These are phyloP conservation scores for Heliamphora pulchella DNA, from an alignment of 179 eudicot species.

Conservation along the genomic window DNA sequence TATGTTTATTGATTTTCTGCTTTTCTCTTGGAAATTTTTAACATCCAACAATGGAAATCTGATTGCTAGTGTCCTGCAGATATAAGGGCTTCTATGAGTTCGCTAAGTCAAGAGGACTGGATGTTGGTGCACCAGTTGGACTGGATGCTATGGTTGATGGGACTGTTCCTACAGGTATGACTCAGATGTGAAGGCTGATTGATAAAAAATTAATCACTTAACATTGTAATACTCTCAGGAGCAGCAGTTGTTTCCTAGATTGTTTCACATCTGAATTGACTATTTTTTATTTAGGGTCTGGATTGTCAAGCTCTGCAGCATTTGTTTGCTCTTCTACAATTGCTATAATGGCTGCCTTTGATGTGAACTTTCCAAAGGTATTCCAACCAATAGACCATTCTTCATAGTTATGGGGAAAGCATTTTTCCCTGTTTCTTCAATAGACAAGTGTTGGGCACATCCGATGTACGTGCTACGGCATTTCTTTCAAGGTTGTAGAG, in stretches of 20 bases:
- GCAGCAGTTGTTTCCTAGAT: background rate
- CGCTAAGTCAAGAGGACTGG: constrained; percentile 64
- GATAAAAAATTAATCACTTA: background rate
- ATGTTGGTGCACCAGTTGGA: constrained; percentile 73
- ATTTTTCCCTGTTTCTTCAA: background rate
- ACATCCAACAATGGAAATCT: background rate
- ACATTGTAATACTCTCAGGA: background rate
- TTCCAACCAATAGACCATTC: background rate
- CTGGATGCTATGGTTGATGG: constrained; percentile 92
- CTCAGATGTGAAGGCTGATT: background rate
- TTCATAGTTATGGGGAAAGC: background rate
- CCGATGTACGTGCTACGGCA: too few species aligned
- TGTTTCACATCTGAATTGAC: constrained; percentile 10
- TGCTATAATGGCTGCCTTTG: constrained; percentile 83
- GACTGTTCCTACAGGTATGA: constrained; percentile 79
- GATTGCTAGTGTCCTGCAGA: constrained; percentile 28
- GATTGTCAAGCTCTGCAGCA: constrained; percentile 95
- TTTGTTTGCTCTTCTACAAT: constrained; percentile 95
- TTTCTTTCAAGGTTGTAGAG: too few species aligned
- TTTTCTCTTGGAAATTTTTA: background rate
- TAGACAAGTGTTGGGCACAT: too few species aligned
- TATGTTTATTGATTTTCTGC: background rate
- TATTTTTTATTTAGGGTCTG: constrained; percentile 57
- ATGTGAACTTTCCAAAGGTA: constrained; percentile 75
- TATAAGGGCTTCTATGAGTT: constrained; percentile 83